These are phyloP conservation scores for Xylaria sp. DNA, from an alignment of 2,329 filamentous ascomycete species.

Conservation along the genomic window DNA sequence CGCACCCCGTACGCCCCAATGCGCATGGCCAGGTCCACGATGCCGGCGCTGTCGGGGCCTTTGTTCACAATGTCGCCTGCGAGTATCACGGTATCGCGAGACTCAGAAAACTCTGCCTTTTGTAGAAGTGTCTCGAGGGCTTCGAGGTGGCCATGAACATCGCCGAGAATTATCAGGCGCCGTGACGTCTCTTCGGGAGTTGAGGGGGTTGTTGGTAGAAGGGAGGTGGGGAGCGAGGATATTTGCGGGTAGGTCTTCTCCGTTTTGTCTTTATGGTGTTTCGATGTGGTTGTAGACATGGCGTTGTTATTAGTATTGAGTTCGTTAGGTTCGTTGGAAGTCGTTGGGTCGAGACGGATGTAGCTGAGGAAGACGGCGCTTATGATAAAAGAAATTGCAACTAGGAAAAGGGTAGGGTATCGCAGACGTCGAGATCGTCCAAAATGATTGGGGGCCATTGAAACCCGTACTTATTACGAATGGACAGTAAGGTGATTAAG, in stretches of 20 bases:
- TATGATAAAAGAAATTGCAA: slow-evolving; percentile 23
- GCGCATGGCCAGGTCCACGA: slow-evolving; percentile 78
- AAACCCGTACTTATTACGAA: neutral
- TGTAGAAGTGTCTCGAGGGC: slow-evolving; percentile 74
- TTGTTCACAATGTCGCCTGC: slow-evolving; percentile 86
- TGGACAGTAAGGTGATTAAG: neutral
- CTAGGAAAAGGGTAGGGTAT: slow-evolving; percentile 23
- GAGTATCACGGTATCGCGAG: slow-evolving; percentile 78
- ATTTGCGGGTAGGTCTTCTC: slow-evolving; percentile 39
- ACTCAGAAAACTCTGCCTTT: slow-evolving; percentile 64
- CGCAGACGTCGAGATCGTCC: slow-evolving; percentile 20
- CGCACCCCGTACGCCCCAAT: slow-evolving; percentile 83
- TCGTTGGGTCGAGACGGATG: slow-evolving; percentile 13
- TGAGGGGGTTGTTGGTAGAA: slow-evolving; percentile 48
- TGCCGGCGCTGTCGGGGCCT: slow-evolving; percentile 83
- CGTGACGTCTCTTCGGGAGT: slow-evolving; percentile 53
- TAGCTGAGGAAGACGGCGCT: slow-evolving; percentile 23
- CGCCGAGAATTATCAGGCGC: slow-evolving; percentile 84
- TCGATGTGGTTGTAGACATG: neutral
- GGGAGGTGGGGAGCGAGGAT: slow-evolving; percentile 44
- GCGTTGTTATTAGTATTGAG: neutral
- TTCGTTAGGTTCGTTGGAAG: neutral
- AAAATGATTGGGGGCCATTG: slow-evolving; percentile 25
- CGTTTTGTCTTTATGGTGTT: slow-evolving; percentile 1
- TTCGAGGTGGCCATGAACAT: slow-evolving; percentile 88